Conservation (phyloP, 2,329 filamentous ascomycete species). For the Beauveria medogensis region DNA sequence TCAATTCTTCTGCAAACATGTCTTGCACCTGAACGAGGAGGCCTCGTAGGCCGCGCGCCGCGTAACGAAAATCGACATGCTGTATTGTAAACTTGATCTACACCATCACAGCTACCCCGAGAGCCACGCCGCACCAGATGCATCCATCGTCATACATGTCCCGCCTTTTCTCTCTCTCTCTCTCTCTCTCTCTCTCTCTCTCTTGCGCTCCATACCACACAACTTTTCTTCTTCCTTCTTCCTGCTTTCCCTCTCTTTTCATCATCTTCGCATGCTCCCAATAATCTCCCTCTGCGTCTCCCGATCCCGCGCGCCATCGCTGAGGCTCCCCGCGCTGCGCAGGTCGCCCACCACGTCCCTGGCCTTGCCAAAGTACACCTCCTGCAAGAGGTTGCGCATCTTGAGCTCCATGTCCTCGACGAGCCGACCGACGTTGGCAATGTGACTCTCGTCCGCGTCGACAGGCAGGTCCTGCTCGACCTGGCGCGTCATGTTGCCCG, state of each 20-base stretch:
- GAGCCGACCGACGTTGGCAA: slow-evolving; percentile 86
- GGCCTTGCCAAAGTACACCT: slow-evolving; percentile 98
- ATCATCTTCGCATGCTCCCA: slow-evolving; percentile 41
- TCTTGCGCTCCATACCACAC: neutral
- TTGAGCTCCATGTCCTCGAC: slow-evolving; percentile 99
- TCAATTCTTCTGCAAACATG: no score
- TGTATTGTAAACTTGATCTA: neutral
- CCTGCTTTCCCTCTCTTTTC: neutral
- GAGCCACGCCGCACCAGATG: neutral
- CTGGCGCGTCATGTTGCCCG: slow-evolving; percentile 96
- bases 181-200: neutral
- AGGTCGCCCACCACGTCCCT: slow-evolving; percentile 97
- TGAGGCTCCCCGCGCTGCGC: slow-evolving; percentile 76
- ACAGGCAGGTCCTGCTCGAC: slow-evolving; percentile 86
- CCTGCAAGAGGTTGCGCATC: slow-evolving; percentile 96
- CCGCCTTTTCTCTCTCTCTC: neutral
- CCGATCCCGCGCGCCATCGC: slow-evolving; percentile 74
- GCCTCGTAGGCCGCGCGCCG: neutral
- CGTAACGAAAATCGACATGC: neutral
- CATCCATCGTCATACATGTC: neutral
- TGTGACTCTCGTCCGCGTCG: slow-evolving; percentile 85
- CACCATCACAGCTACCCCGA: neutral
- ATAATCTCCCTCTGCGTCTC: slow-evolving; percentile 88
- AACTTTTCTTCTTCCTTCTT: no score
- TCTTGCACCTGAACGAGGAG: no score